These are phyloP conservation scores for Phytophthora megakarya DNA, from an alignment of 352 stramenopile genomes.

Conservation along the genomic window DNA sequence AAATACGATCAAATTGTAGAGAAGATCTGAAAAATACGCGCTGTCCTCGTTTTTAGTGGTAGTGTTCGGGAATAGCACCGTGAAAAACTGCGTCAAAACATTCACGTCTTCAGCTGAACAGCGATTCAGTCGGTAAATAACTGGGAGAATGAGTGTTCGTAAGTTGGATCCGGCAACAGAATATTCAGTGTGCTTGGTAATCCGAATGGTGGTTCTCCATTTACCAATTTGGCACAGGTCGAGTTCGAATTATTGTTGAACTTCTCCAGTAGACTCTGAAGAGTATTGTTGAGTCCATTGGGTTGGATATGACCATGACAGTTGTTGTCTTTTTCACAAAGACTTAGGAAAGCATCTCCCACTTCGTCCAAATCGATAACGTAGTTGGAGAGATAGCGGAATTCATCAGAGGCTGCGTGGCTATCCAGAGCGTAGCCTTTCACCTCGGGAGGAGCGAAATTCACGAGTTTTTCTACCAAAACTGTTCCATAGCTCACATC, in stretches of 20 bases:
- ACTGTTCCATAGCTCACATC: too few species aligned
- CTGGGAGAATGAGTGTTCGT: slow-evolving; percentile 39
- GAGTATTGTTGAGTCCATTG: slow-evolving; percentile 11
- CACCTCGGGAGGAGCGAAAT: too few species aligned
- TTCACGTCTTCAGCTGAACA: slow-evolving; percentile 34
- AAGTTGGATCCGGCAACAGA: slow-evolving; percentile 27
- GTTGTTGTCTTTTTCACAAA: slow-evolving; percentile 18
- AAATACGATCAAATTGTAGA: slow-evolving; percentile 58
- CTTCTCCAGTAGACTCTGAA: slow-evolving; percentile 19
- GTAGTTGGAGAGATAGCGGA: slow-evolving; percentile 44
- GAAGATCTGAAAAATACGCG: slow-evolving; percentile 37
- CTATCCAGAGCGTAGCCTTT: slow-evolving; percentile 63
- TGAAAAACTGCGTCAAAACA: slow-evolving; percentile 36
- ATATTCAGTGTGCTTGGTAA: slow-evolving; percentile 34
- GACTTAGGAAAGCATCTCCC: slow-evolving; percentile 36
- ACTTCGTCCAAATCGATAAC: slow-evolving; percentile 46
- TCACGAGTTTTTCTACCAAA: too few species aligned
- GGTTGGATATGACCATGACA: slow-evolving; percentile 29
- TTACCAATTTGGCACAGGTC: slow-evolving; percentile 28
- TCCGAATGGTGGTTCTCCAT: slow-evolving; percentile 29
- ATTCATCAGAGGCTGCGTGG: slow-evolving; percentile 42
- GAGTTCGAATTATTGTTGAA: slow-evolving; percentile 36
- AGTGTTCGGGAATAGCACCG: slow-evolving; percentile 2
- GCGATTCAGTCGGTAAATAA: slow-evolving; percentile 45
- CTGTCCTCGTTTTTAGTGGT: too few species aligned